Evolutionary conservation across 257 asterid genomes (phyloP), one percentile per base, ranked within the genome.

Genomic region (Solanum chiquidenum): DNA sequence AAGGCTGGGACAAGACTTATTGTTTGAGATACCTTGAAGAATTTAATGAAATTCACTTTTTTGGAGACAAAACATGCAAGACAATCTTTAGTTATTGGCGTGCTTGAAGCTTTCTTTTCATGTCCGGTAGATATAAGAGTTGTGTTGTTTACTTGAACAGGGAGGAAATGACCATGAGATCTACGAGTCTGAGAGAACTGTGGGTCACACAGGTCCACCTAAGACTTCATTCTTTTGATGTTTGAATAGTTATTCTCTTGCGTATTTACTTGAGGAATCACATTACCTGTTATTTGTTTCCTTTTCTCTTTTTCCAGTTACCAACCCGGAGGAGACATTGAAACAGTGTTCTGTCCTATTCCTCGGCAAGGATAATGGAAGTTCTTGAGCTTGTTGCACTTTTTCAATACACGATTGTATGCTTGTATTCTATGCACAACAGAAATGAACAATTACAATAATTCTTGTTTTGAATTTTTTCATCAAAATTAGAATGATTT

Each of bases 51-150:
- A 93, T 97, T 76, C 98, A 97, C 93, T 97, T 97, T 92, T 97
- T 97, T 64, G 99, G 99, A 40, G 99, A 96, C 96, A 96, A 97
- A 92, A 97, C 99, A 25, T 95, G 94, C 94, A 94, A 95, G 99
- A 98, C 94, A 88, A 25, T 21, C 52, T 90, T 38, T 86, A 87
- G 33, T 84, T 75, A 66, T 6, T 35, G 25, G 40, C 83, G 12
- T 73, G 52, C 62, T 42, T 77, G 84, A 77, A 77, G 37, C 62
- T 42, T 44, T 77, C n/a, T 77, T 11, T 72, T 66, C 71, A 46
- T 44, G 82, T 11, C 75, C 9, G 6, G 9, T 21, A 21, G 44
- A 44, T n/a, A n/a, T 52, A n/a, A 66, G 29, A 44, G 42, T 38
- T 11, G 9, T 29, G 80, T 5, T 49, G 84, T 40, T 89, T 18